Base-by-base conservation (phyloP, 2,329 filamentous ascomycete genomes). In the Aspergillus luchuensis region DNA sequence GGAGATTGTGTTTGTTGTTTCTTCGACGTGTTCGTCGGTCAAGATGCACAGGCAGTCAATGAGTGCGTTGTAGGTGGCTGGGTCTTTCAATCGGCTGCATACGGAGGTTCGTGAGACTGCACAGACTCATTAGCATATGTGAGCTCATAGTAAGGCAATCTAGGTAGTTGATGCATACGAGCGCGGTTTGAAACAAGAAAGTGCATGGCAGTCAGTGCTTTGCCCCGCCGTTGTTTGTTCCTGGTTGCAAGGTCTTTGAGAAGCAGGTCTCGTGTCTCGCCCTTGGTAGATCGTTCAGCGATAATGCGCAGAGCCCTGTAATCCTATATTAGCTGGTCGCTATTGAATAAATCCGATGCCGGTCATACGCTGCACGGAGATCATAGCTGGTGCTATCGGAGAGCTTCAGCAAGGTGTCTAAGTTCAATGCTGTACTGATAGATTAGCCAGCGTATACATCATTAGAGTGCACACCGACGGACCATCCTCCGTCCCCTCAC, bases 401-500 rank as follows among this genome's bases (percentile, higher is more conserved):
- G 4, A 93, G 82, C 64, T 86, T 89, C 55, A 87, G 81, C 8
- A 93, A 80, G 0, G 90, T 92, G 45, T 83, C 81, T 10, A 87
- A 71, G 60, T 87, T 85, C 45, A 92, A 80, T 2, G 89, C 79
- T 81, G 60, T 3, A 17, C 11, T 5, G 3, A 13, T 13, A 8
- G n/a, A 41, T 76, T 53, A 76, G 65, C 55, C 50, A 8, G 25
- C 21, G 19, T 21, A 10, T 3, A 8, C 7, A 21, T 13, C n/a
- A 1, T 8, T 17, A 0, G 3, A 6, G 21, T 13, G 33, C 38
- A 48, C 66, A 58, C 53, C 61, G 47, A 57, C 60, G 30, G 67
- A 79, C 79, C 85, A 70, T 92, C 89, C 70, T 92, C 89, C 2
- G 89, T 91, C 23, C 89, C 87, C 72, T 92, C 88, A 13, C 87